Percentiles rank a stretch among this genome's conserved stretches.
Conservation (phyloP, 352 stramenopile genomes). For the Pythium monospermum region DNA sequence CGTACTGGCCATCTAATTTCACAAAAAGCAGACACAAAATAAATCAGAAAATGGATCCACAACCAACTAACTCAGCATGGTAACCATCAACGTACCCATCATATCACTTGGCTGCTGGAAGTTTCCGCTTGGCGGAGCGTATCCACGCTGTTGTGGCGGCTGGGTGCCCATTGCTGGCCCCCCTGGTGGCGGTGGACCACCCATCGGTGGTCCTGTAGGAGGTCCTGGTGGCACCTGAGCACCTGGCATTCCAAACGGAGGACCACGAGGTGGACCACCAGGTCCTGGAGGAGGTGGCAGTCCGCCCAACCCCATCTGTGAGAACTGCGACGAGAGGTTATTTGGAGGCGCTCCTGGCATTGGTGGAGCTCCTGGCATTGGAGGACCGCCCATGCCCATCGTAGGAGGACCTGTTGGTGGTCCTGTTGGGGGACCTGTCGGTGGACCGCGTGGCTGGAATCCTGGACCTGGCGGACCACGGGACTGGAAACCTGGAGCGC, state of each 20-base stretch:
- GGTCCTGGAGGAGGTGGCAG: slow-evolving; percentile 22
- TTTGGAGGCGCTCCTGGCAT: slow-evolving; percentile 4
- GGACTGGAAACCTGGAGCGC: slow-evolving; percentile 17
- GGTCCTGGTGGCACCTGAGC: slow-evolving; percentile 21
- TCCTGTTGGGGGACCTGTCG: slow-evolving; percentile 12
- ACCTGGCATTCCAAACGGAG: slow-evolving; percentile 19
- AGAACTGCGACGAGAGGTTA: slow-evolving; percentile 54
- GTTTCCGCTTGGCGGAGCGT: slow-evolving; percentile 57
- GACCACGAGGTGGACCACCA: slow-evolving; percentile 8
- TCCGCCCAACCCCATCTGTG: slow-evolving; percentile 61
- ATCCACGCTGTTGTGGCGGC: slow-evolving; percentile 20
- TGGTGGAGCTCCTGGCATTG: slow-evolving; percentile 13
- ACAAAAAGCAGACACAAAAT: too few species aligned
- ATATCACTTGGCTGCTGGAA: slow-evolving; percentile 76
- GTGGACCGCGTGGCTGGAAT: slow-evolving; percentile 26
- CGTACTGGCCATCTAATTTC: slow-evolving; percentile 52
- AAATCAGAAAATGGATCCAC: too few species aligned
- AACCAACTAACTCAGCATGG: too few species aligned
- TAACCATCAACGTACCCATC: slow-evolving; percentile 66
- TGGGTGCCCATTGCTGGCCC: slow-evolving; percentile 23
- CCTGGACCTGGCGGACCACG: slow-evolving; percentile 12
- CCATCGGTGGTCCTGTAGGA: slow-evolving; percentile 20
- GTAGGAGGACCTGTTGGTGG: slow-evolving; percentile 14
- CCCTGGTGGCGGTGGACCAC: slow-evolving; percentile 12
- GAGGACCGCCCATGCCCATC: slow-evolving; percentile 8